Base-by-base conservation (phyloP, 129 eudicot species). In the Artemisia argyi region DNA sequence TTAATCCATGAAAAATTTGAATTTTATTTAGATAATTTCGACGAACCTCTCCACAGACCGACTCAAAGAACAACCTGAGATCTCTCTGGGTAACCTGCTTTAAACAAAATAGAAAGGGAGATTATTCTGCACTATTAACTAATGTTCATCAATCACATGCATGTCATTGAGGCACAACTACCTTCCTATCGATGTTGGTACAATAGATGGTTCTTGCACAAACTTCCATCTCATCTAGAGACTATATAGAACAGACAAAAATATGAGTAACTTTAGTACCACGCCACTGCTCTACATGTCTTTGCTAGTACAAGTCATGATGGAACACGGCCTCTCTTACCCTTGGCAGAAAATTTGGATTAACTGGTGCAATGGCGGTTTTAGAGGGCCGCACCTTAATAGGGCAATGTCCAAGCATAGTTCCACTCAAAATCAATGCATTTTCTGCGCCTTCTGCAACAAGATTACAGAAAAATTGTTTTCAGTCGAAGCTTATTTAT, bases 361-460 rank as follows among this genome's bases (percentile, higher is more conserved):
- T 39, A 39, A 39, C 46, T 7, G 46, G 46, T 39, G 46, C 46
- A 39, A 39, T 39, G 11, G 46, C 98, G 67, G 98, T 93, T 81
- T 90, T 90, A 1, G 98, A 93, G 73, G 97, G 98, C 61, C 85
- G 84, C 68, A 93, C 97, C 83, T 80, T 87, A 24, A 90, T 89
- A 15, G 97, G 97, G 75, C 87, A 83, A 65, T 64, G 88, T n/a
- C 97, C 88, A 39, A 93, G 96, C 97, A 93, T 85, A 22, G 96
- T 93, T 44, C 97, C 98, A n/a, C 91, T 81, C 65, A 93, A 78
- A 69, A 83, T 85, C 76, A 85, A 68, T 66, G 98, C 46, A 39
- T 39, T 39, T 39, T 39, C 2, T 39, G 11, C 11, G 0, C 46
- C 46, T 39, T 39, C 46, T 39, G 46, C 46, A 39, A 8, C 46